Base-by-base conservation (phyloP, 345 rosid genomes). In the Eucalyptus sp. region DNA sequence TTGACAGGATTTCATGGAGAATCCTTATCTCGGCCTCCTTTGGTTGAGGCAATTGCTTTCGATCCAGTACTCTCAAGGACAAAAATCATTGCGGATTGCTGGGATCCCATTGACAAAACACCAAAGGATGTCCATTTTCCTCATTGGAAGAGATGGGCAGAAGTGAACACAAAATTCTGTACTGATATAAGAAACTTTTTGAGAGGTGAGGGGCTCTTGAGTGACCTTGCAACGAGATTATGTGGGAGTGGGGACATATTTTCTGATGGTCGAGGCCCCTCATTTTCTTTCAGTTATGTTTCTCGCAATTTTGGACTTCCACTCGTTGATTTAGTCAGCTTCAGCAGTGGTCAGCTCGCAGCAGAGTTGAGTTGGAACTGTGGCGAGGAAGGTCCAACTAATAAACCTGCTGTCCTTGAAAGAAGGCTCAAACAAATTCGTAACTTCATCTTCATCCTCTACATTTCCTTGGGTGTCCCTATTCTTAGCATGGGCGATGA, bases 401-500 rank as follows among this genome's bases (percentile, higher is more conserved):
- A 88, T 88, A 93, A 94, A 86, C 89, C 93, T 50, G 91, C 90
- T 58, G 94, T 98, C 88, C 98, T 98, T 68, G 98, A 96, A 92
- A 95, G 93, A 92, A 91, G 98, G 88, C 94, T 98, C 62, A 97
- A 97, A 86, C 99, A 98, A 91, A 94, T 95, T 46, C 98, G 98
- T 2, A 98, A 96, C 91, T 96, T 94, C 91, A 92, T 98, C 90
- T 96, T 98, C 87, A 90, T 95, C 88, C 91, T 95, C 83, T 97
- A 90, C 90, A 89, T 97, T 89, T 97, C 99, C 6, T 92, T 95
- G 7, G 99, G 99, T 46, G 91, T 95, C 86, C 99, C 99, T 2
- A 93, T 96, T 87, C 98, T 98, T 84, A 96, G 95, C 93, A 95
- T 95, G 98, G 99, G 99, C 88, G 99, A 97, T 90, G 99, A 98